Conservation (phyloP, 345 rosid species). For the Eucalyptus leucophloia region DNA sequence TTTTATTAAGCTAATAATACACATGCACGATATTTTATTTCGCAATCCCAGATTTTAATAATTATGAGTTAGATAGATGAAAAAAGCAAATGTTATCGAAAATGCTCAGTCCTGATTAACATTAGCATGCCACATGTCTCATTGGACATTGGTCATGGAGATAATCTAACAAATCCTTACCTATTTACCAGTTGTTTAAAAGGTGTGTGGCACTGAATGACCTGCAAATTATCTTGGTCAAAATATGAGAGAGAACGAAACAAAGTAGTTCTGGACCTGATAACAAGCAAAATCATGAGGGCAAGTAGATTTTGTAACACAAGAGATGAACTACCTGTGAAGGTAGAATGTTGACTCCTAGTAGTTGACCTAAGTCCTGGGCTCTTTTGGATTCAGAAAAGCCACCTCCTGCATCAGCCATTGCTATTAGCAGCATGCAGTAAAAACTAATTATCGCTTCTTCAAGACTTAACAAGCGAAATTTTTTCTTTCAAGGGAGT, state of each 20-base stretch:
- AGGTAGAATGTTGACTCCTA: slow-evolving; percentile 45
- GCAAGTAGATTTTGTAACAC: not conserved
- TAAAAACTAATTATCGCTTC: not conserved
- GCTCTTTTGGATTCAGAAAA: slow-evolving; percentile 75
- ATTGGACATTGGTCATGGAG: not conserved
- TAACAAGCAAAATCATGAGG: not conserved
- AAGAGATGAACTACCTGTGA: slow-evolving; percentile 34
- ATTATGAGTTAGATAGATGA: not conserved
- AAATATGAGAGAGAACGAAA: not conserved
- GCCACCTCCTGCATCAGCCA: slow-evolving; percentile 60
- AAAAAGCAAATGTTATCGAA: not conserved
- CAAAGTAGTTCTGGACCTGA: not conserved
- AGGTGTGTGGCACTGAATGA: slow-evolving; percentile 81
- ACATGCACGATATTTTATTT: not conserved
- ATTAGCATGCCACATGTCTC: not conserved
- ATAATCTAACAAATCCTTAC: slow-evolving; percentile 6
- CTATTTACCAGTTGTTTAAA: slow-evolving; percentile 50
- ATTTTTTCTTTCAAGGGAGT: not conserved
- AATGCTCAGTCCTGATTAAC: not conserved
- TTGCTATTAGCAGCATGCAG: not conserved
- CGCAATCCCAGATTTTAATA: not conserved
- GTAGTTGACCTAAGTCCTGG: slow-evolving; percentile 42
- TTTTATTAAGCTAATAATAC: not conserved
- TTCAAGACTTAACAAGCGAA: not conserved
- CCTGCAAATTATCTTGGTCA: slow-evolving; percentile 20